Conservation (phyloP, 1,284 basidiomycete species). For the Cryptococcus sp. region DNA sequence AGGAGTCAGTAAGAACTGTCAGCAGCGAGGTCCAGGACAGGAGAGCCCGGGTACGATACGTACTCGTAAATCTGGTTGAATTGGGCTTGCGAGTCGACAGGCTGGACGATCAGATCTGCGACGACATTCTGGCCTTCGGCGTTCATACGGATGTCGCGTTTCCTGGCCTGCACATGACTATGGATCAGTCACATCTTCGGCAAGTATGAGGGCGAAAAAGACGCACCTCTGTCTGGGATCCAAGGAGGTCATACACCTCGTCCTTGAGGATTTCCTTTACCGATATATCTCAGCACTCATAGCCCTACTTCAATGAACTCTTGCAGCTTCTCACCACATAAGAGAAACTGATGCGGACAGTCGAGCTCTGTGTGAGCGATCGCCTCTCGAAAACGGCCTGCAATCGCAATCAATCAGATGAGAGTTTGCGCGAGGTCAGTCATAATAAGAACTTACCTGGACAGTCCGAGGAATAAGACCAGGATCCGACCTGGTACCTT, state of each 20-base stretch:
- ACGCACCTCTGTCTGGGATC: constrained; percentile 50
- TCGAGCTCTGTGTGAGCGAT: constrained; percentile 12
- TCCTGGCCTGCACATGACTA: constrained; percentile 58
- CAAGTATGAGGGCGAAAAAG: constrained; percentile 1
- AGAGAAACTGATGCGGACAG: constrained; percentile 55
- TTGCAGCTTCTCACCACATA: constrained; percentile 56
- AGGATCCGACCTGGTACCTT: constrained; percentile 63
- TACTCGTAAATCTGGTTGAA: constrained; percentile 66
- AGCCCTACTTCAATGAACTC: not conserved
- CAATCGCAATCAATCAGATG: too few relatives aligned
- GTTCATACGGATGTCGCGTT: constrained; percentile 74
- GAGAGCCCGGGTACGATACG: constrained; percentile 28
- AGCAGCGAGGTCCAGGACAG: not conserved
- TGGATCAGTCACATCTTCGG: not conserved
- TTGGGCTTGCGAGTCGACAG: constrained; percentile 57
- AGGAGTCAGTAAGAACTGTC: not conserved
- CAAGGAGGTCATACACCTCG: constrained; percentile 75
- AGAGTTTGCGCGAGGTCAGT: too few relatives aligned
- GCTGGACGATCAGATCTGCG: constrained; percentile 60
- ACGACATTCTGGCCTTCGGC: constrained; percentile 71
- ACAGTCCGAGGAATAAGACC: constrained; percentile 77
- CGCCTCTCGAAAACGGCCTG: too few relatives aligned
- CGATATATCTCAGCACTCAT: not conserved
- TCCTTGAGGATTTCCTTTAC: constrained; percentile 72
- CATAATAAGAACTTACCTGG: constrained; percentile 50